Evolutionary conservation across 1,284 basidiomycete genomes (phyloP), one percentile per base, ranked within the genome.

Genomic region (Sanghuangporus baumii): DNA sequence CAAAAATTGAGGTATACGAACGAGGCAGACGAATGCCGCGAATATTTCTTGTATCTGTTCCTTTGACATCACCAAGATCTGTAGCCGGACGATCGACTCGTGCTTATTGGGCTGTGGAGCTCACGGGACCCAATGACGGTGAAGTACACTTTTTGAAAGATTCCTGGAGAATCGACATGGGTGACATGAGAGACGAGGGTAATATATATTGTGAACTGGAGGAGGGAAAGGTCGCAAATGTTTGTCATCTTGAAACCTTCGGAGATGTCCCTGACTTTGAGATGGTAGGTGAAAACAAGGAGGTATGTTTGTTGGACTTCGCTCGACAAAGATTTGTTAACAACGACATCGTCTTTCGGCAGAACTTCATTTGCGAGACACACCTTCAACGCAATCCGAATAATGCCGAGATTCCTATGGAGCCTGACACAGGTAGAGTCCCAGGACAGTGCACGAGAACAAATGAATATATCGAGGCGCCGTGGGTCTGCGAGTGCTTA

Each of bases 131-230:
- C 11, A n/a, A 23, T 3, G 6, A 52, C 0, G 16, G 16, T 6
- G 26, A 40, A 1, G n/a, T 68, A 0, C 66, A 70, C 4, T 67
- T 65, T 18, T 60, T 71, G 23, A 71, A 71, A 56, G 70, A 71
- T 55, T 66, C 61, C 7, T 72, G 71, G 71, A 60, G 66, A 8
- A 41, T 67, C 1, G 60, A 56, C 14, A 43, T 46, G 16, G 20
- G 37, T 2, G 50, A 54, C 20, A 54, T 66, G 3, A 14, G 55
- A 7, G 65, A 59, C n/a, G 70, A 70, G 51, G 66, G 67, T 4
- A 59, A 64, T 8, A 59, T 60, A 2, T 69, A 68, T 51, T 46
- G 23, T 7, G 6, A 23, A 2, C 16, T 57, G 18, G 1, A 41
- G 9, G 14, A 20, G 5, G 38, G 26, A 31, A 31, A n/a, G 20